Evolutionary conservation across 2,329 filamentous ascomycete species (phyloP).

Genomic region (Aureobasidium zeae): DNA sequence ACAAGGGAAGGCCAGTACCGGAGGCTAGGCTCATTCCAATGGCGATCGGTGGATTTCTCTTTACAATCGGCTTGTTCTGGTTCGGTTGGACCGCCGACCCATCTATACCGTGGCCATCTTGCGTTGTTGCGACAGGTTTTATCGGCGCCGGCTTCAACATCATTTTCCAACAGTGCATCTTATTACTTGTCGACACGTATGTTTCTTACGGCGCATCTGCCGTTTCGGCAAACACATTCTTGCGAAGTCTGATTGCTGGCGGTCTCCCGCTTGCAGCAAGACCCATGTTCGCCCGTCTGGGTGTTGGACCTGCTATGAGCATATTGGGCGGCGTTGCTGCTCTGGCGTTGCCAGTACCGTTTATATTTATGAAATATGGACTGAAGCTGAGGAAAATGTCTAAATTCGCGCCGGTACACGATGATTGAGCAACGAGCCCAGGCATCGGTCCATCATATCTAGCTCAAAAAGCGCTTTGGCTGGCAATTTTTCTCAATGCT

Average conservation of each 20-base stretch:
- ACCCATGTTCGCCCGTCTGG: slow-evolving; percentile 35
- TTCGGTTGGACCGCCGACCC: slow-evolving; percentile 36
- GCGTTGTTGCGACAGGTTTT: slow-evolving; percentile 34
- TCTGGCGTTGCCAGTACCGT: slow-evolving; percentile 35
- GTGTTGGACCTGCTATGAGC: slow-evolving; percentile 35
- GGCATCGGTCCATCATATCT: too few species aligned
- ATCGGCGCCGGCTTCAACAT: slow-evolving; percentile 40
- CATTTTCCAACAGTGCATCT: slow-evolving; percentile 42
- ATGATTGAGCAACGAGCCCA: too few species aligned
- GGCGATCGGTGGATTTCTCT: slow-evolving; percentile 35
- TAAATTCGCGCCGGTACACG: slow-evolving; percentile 30
- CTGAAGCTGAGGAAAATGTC: slow-evolving; percentile 34
- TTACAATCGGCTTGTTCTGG: slow-evolving; percentile 37
- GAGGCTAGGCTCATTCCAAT: slow-evolving; percentile 37
- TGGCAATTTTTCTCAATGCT: too few species aligned
- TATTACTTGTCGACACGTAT: slow-evolving; percentile 37
- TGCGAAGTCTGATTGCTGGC: slow-evolving; percentile 37
- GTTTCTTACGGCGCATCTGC: slow-evolving; percentile 40
- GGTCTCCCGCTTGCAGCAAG: slow-evolving; percentile 30
- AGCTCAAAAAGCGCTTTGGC: too few species aligned
- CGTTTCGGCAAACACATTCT: slow-evolving; percentile 42
- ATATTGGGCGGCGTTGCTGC: slow-evolving; percentile 35
- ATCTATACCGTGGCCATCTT: slow-evolving; percentile 34
- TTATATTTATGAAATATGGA: slow-evolving; percentile 38
- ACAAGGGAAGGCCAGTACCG: slow-evolving; percentile 27